A percentile compares a stretch with the other conserved stretches of the same genome.
These are phyloP conservation scores for Oryza brachyantha DNA, from an alignment of 176 grass and related monocot species.

Conservation along the genomic window DNA sequence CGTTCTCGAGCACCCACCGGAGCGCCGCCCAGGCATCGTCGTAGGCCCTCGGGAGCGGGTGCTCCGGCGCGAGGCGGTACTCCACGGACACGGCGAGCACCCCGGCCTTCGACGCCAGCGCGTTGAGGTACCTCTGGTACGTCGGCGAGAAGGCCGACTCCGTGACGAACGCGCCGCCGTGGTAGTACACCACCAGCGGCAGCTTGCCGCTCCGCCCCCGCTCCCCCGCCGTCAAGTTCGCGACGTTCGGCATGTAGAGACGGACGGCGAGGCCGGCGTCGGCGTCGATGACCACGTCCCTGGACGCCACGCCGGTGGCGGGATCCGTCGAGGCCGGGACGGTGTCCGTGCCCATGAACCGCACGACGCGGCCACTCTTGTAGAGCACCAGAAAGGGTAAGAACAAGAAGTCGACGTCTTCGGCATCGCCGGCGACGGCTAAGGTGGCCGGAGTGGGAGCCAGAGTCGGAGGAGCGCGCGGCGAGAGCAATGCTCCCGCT, in stretches of 20 bases:
- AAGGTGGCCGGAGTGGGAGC: background rate
- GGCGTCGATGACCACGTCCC: slow-evolving; percentile 38
- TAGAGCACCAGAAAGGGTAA: slow-evolving; percentile 53
- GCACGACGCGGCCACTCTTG: slow-evolving; percentile 59
- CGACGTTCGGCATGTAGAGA: slow-evolving; percentile 45
- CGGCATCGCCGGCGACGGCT: background rate
- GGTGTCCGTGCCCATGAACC: slow-evolving; percentile 48
- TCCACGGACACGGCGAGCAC: slow-evolving; percentile 54
- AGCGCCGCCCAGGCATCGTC: slow-evolving; percentile 59
- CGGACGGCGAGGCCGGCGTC: slow-evolving; percentile 39
- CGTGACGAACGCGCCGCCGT: slow-evolving; percentile 63
- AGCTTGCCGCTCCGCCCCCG: background rate
- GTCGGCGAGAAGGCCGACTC: slow-evolving; percentile 58
- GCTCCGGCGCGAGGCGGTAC: slow-evolving; percentile 68
- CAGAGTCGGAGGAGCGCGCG: background rate
- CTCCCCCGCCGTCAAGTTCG: background rate
- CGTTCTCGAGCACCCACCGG: slow-evolving; percentile 38
- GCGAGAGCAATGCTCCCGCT: slow-evolving; percentile 17
- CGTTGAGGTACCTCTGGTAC: slow-evolving; percentile 67
- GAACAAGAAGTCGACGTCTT: slow-evolving; percentile 49
- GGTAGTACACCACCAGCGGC: slow-evolving; percentile 63
- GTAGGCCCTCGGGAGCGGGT: slow-evolving; percentile 41
- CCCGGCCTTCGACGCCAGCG: slow-evolving; percentile 39
- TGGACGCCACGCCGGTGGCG: slow-evolving; percentile 49
- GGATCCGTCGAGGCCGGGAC: slow-evolving; percentile 43